Percentiles rank a stretch among this genome's conserved stretches.
Conservation (phyloP, 495 filamentous ascomycete species). For the Platismatia glauca region DNA sequence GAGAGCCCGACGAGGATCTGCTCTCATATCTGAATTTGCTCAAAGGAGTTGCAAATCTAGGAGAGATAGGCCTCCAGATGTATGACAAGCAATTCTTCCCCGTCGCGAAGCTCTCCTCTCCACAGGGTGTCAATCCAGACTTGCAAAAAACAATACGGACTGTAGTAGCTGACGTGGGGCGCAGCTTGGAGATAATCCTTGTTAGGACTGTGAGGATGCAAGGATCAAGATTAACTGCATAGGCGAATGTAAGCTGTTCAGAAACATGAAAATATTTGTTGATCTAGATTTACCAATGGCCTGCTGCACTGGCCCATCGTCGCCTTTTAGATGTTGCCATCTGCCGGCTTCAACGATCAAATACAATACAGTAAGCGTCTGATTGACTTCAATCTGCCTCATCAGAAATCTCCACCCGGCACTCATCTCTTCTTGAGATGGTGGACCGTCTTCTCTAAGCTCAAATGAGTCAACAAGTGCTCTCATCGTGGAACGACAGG, state of each 20-base stretch:
- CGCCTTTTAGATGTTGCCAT: conserved; percentile 28
- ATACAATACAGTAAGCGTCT: conserved; percentile 58
- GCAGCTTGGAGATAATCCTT: conserved; percentile 54
- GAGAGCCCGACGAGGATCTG: neutral
- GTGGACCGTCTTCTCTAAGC: conserved; percentile 28
- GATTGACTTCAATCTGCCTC: conserved; percentile 45
- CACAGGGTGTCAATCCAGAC: no score
- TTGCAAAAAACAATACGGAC: no score
- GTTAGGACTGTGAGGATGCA: conserved; percentile 64
- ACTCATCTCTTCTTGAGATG: conserved; percentile 8
- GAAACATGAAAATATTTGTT: neutral
- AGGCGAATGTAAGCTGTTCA: conserved; percentile 2
- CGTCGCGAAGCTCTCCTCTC: no score
- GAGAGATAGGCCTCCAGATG: neutral
- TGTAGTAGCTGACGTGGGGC: no score
- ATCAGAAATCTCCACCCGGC: conserved; percentile 23
- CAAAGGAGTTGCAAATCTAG: neutral
- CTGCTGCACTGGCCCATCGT: conserved; percentile 28
- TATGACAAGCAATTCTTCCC: neutral
- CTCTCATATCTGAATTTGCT: neutral
- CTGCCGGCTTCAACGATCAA: conserved; percentile 61
- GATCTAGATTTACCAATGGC: conserved; percentile 23
- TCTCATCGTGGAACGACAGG: neutral
- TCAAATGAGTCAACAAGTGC: conserved; percentile 17
- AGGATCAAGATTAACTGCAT: conserved; percentile 50